phyloP scores from a whole-genome alignment of 2,329 filamentous ascomycete species.

The Aspergillus chevalieri region DNA sequence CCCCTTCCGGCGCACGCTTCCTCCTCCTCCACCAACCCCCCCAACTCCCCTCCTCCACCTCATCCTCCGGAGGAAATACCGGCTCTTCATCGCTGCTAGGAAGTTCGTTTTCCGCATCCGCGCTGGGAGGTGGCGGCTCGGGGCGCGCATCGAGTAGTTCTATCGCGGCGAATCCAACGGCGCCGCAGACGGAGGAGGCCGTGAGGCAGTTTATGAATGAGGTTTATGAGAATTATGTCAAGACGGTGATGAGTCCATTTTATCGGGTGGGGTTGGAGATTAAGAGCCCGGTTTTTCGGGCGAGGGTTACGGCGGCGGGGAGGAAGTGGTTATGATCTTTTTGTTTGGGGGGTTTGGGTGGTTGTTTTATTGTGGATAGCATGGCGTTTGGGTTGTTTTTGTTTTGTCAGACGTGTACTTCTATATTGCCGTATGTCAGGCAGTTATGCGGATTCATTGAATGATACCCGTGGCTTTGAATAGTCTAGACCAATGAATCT shows the following conservation, averaged over 20 bases:
- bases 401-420: neutral
- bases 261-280: conserved; percentile 81
- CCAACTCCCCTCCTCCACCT: conserved; percentile 38
- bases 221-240: conserved; percentile 94
- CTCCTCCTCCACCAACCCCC: conserved; percentile 82
- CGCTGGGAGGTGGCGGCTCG: conserved; percentile 5
- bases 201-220: conserved; percentile 91
- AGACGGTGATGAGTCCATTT: conserved; percentile 96
- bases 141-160: conserved; percentile 55
- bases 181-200: conserved; percentile 88
- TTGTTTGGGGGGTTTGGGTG: conserved; percentile 1
- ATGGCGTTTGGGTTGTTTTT: conserved; percentile 13
- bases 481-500: no score
- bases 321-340: conserved; percentile 73
- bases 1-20: conserved; percentile 86
- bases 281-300: conserved; percentile 76
- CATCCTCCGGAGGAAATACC: conserved; percentile 13
- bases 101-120: conserved; percentile 17
- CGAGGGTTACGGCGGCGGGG: conserved; percentile 75
- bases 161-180: conserved; percentile 76
- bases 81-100: conserved; percentile 27
- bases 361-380: conserved; percentile 9
- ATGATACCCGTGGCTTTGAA: no score
- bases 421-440: no score
- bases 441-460: neutral